These are phyloP conservation scores for Melanopsichium pennsylvanicum DNA, from an alignment of 1,284 basidiomycete genomes.

Conservation along the genomic window DNA sequence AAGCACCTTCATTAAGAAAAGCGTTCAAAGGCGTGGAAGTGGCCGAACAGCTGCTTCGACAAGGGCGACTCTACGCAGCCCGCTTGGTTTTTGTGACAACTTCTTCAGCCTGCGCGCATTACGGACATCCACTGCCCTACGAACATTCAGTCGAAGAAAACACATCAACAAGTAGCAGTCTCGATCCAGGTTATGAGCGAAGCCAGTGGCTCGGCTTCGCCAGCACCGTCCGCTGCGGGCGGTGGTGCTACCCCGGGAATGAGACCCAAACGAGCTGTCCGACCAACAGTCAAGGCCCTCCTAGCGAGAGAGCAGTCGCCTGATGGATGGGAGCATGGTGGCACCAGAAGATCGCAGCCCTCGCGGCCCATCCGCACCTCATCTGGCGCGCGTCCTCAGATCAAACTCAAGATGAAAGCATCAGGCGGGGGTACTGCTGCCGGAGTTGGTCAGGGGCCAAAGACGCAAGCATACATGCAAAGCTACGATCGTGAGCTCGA, in stretches of 20 bases:
- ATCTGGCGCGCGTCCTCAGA: constrained; percentile 41
- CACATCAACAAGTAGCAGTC: constrained; percentile 1
- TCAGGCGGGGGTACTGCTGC: constrained; percentile 40
- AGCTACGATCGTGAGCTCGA: constrained; percentile 85
- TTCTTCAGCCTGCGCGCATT: no score
- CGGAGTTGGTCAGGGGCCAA: constrained; percentile 49
- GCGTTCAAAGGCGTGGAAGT: no score
- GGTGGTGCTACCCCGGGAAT: constrained; percentile 9
- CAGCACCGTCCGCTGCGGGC: constrained; percentile 5
- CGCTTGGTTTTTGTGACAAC: no score
- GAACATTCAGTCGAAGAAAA: no score
- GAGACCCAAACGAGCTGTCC: constrained; percentile 36
- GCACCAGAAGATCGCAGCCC: constrained; percentile 16
- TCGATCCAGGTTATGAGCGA: constrained; percentile 17
- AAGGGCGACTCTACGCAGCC: no score
- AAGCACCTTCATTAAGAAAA: no score
- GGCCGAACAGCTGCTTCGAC: no score
- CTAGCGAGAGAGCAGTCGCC: constrained; percentile 45
- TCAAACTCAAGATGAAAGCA: constrained; percentile 51
- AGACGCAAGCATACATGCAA: constrained; percentile 65
- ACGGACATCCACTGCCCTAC: no score
- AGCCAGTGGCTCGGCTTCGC: constrained; percentile 32
- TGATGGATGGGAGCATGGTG: constrained; percentile 46
- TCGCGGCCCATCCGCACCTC: constrained; percentile 36
- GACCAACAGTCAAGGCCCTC: constrained; percentile 41